These are phyloP conservation scores for Epithele typhae DNA, from an alignment of 768 basidiomycete genomes.

Conservation along the genomic window DNA sequence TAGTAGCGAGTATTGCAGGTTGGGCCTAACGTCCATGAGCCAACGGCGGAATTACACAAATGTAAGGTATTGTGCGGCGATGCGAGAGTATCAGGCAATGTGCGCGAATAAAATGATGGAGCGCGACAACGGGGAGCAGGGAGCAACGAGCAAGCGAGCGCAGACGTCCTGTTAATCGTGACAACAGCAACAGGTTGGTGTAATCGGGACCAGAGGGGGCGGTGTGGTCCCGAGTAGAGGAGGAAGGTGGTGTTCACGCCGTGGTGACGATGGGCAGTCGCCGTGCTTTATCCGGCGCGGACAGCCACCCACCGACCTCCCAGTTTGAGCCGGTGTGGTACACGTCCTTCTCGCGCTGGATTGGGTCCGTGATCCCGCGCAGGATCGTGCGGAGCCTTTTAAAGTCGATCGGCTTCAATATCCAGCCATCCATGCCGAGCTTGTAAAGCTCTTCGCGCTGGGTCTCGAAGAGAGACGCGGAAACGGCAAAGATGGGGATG, in stretches of 20 bases:
- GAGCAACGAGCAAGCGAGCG: slow-evolving; percentile 1
- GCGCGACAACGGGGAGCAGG: neutral
- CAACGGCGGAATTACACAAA: too few relatives aligned
- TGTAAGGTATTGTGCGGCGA: too few relatives aligned
- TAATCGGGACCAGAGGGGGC: too few relatives aligned
- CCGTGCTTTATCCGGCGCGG: slow-evolving; percentile 1
- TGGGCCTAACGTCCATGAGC: too few relatives aligned
- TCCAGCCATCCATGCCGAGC: slow-evolving; percentile 75
- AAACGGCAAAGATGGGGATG: slow-evolving; percentile 80
- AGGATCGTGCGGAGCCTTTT: slow-evolving; percentile 57
- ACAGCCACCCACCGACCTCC: slow-evolving; percentile 64
- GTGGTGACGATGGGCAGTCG: neutral
- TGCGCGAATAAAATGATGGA: slow-evolving; percentile 7
- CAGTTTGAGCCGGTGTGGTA: slow-evolving; percentile 51
- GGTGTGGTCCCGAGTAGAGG: too few relatives aligned
- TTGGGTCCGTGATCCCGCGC: slow-evolving; percentile 50
- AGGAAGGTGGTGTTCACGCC: too few relatives aligned
- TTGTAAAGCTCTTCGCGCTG: slow-evolving; percentile 50
- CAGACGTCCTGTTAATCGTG: neutral
- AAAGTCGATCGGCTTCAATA: slow-evolving; percentile 81
- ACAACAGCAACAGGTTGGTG: too few relatives aligned
- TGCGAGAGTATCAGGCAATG: too few relatives aligned
- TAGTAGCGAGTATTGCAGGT: too few relatives aligned
- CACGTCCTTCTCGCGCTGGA: slow-evolving; percentile 47
- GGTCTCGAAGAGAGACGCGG: slow-evolving; percentile 60